Evolutionary conservation across 2,329 filamentous ascomycete species (phyloP).

Genomic region (Stemphylium lycopersici): DNA sequence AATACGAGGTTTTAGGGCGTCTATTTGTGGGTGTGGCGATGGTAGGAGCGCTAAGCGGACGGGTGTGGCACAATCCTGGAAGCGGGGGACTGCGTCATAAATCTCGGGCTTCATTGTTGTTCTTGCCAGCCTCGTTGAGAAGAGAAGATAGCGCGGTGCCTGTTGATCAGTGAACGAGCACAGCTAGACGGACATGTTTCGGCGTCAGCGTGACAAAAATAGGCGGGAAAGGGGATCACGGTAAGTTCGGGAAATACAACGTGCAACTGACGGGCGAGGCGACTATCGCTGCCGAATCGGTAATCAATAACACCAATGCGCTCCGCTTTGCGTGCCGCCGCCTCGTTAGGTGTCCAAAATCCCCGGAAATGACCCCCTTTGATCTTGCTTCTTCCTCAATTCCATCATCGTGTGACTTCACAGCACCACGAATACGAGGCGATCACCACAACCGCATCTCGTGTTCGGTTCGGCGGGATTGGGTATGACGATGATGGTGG

Average conservation of each 20-base stretch:
- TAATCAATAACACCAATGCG: background rate
- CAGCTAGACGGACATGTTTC: background rate
- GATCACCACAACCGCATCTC: background rate
- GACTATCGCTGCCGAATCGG: background rate
- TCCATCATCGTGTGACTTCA: conserved; percentile 3
- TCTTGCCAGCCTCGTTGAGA: background rate
- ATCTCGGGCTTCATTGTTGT: background rate
- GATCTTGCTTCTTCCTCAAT: background rate
- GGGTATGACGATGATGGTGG: background rate
- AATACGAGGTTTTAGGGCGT: conserved; percentile 3
- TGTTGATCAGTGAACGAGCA: background rate
- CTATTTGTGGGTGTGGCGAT: conserved; percentile 8
- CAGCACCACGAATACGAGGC: background rate
- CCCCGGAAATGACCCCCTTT: background rate
- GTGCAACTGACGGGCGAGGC: background rate
- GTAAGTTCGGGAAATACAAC: background rate
- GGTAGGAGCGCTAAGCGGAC: conserved; percentile 2
- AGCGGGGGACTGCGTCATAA: conserved; percentile 5
- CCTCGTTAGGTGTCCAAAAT: background rate
- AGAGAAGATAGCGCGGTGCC: background rate
- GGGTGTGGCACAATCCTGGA: conserved; percentile 5
- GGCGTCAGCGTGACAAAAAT: background rate
- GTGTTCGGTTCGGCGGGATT: background rate
- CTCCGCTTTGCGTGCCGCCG: background rate
- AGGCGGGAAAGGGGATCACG: background rate